These are phyloP conservation scores for Micractinium conductrix DNA, from an alignment of 139 green algal species.

Conservation along the genomic window DNA sequence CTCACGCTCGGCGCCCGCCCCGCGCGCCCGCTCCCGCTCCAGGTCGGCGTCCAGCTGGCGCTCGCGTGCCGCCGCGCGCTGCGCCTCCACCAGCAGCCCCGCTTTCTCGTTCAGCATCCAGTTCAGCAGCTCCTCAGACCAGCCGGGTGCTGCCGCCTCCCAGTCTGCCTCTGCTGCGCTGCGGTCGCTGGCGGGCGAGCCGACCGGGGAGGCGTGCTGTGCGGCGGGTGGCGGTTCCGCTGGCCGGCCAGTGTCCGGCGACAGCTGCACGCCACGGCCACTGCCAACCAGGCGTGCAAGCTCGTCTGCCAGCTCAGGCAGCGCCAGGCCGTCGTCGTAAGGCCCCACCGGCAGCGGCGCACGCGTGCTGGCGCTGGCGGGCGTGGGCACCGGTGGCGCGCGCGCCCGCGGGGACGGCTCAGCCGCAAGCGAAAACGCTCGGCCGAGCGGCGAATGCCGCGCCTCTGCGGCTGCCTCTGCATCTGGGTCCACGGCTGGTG, in stretches of 20 bases:
- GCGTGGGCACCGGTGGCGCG: background rate
- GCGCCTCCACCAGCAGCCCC: slow-evolving; percentile 26
- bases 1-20: background rate
- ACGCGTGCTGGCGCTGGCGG: background rate
- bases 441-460: background rate
- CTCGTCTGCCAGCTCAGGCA: too few species aligned
- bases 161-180: background rate
- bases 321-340: too few species aligned
- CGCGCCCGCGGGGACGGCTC: background rate
- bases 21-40: background rate
- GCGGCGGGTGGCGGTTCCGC: too few species aligned
- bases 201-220: too few species aligned
- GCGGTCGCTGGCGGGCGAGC: background rate
- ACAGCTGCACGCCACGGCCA: too few species aligned
- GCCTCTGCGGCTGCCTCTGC: background rate
- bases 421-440: background rate
- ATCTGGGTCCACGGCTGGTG: background rate
- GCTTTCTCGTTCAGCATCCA: slow-evolving; percentile 35
- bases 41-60: slow-evolving; percentile 14
- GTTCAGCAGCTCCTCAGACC: slow-evolving; percentile 32
- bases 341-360: too few species aligned
- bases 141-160: background rate
- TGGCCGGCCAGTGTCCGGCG: too few species aligned
- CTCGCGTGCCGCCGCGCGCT: slow-evolving; percentile 3
- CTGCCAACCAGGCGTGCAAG: too few species aligned